Base-by-base conservation (phyloP, 2,329 filamentous ascomycete genomes). In the Gnomoniopsis sp. region DNA sequence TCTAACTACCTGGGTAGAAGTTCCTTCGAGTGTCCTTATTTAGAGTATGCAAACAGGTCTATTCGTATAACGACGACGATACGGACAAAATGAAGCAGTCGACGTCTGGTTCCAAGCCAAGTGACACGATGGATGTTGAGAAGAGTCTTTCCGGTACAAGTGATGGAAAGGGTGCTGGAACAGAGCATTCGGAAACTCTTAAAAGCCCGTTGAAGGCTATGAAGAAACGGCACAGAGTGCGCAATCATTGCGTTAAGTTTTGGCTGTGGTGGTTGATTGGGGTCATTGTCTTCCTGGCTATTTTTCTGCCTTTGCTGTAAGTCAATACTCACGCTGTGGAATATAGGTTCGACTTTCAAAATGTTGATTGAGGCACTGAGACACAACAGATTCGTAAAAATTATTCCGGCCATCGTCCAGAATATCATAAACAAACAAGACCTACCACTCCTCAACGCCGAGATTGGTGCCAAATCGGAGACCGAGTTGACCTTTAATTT, bases 241-340 rank as follows among this genome's bases (percentile, higher is more conserved):
- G 46, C 33, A 47, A 30, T 7, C 53, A 55, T 34, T 55, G 44
- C 12, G 33, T 46, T 34, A 41, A 34, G 22, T 48, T 48, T 19
- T 55, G 53, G 53, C 49, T 47, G 23, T 49, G 53, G 53, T 55
- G 53, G 53, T 41, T 55, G 22, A 41, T 55, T 14, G 53, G 53
- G 8, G 4, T 43, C 7, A 15, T 49, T 21, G 33, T 55, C 11
- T 49, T 49, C 22, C 53, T 55, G 10, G 46, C 30, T 11, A 49
- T 55, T 10, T 55, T 55, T 23, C 17, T 55, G 23, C 53, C 53
- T 19, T 49, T 47, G 6, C 15, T 55, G 53, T 55, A 30, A 43
- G 53, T 53, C n/a, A 46, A 43, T 43, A 14, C 22, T 10, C 8
- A 23, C 6, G 19, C 6, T 10, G n/a, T 3, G 2, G 14, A 38